phyloP scores from a whole-genome alignment of 306 rosid species.

The Lathyrus aphaca region DNA sequence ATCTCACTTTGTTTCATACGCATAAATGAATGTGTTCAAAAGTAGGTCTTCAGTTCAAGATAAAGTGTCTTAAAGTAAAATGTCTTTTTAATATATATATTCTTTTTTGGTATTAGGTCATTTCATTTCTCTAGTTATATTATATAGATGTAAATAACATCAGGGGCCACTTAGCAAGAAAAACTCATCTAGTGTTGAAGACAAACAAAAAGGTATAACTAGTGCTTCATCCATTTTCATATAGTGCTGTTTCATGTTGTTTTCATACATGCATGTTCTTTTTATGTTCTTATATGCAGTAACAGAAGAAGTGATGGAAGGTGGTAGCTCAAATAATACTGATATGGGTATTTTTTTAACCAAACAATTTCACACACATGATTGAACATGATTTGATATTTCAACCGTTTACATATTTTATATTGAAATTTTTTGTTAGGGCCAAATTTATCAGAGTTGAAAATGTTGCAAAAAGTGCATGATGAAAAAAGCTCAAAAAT shows the following conservation, averaged over 20 bases:
- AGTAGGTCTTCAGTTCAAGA: conserved; percentile 14
- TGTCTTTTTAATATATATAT: conserved; percentile 15
- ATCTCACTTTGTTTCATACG: conserved; percentile 18
- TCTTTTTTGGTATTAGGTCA: not conserved
- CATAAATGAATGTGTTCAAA: conserved; percentile 15
- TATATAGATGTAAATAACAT: conserved; percentile 28
- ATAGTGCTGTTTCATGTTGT: not conserved
- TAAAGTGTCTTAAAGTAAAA: conserved; percentile 29
- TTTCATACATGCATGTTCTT: not conserved
- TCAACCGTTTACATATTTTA: not conserved
- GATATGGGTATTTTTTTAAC: conserved; percentile 37
- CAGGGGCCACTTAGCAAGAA: conserved; percentile 26
- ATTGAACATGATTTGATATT: not conserved
- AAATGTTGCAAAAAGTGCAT: conserved; percentile 45
- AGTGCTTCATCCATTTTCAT: not conserved
- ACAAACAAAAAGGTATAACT: conserved; percentile 32
- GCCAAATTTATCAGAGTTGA: conserved; percentile 39
- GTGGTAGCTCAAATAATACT: conserved; percentile 29
- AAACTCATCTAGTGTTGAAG: conserved; percentile 17
- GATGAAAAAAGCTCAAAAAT: conserved; percentile 49
- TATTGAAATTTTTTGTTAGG: conserved; percentile 32
- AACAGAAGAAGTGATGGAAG: conserved; percentile 49
- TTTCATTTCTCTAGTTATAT: not conserved
- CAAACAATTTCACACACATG: not conserved
- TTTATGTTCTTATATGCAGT: conserved; percentile 19